phyloP scores from a whole-genome alignment of 306 rosid species.

The Vicia sativa region DNA sequence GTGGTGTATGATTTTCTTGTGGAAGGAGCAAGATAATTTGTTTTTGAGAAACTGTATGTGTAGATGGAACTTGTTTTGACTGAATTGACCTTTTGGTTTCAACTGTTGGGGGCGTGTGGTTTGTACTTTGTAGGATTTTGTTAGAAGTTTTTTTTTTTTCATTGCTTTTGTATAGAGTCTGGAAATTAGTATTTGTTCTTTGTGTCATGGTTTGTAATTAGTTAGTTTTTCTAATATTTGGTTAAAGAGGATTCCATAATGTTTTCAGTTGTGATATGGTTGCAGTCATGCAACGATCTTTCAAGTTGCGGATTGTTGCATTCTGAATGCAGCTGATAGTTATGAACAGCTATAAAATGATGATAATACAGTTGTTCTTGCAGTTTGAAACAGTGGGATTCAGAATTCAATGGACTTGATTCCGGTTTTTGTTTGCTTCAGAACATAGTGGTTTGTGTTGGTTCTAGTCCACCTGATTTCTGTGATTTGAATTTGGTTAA shows the following conservation, averaged over 20 bases:
- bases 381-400: background rate
- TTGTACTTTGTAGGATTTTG: background rate
- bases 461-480: conserved; percentile 11
- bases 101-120: background rate
- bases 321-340: background rate
- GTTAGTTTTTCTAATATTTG: too few species aligned
- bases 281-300: background rate
- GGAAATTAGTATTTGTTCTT: background rate
- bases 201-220: conserved; percentile 1
- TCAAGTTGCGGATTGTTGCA: background rate
- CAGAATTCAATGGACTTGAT: background rate
- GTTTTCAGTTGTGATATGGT: conserved; percentile 9
- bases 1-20: conserved; percentile 20
- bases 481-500: conserved; percentile 20
- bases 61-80: background rate
- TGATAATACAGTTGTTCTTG: background rate
- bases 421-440: conserved; percentile 2
- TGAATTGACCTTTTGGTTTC: conserved; percentile 2
- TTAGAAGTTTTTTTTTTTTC: background rate
- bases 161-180: background rate
- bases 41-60: background rate
- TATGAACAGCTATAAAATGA: background rate
- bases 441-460: conserved; percentile 5
- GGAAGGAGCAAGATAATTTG: background rate
- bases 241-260: background rate